phyloP scores from a whole-genome alignment of 495 filamentous ascomycete species.

The Achaetomiella virescens region DNA sequence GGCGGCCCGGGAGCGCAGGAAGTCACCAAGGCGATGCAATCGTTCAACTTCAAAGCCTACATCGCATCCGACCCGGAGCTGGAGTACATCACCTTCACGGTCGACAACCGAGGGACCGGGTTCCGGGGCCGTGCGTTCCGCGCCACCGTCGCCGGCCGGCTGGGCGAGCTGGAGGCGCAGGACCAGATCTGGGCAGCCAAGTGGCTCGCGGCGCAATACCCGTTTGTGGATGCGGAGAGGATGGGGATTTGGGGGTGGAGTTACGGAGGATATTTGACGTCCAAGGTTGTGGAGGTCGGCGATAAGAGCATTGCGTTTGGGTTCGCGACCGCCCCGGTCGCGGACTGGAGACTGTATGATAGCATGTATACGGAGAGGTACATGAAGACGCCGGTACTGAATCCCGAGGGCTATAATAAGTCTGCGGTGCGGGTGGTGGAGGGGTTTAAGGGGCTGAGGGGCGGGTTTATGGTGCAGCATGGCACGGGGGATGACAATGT shows the following conservation, averaged over 20 bases:
- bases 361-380: constrained; percentile 59
- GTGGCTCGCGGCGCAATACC: constrained; percentile 33
- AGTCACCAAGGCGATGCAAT: constrained; percentile 40
- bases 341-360: constrained; percentile 59
- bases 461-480: constrained; percentile 49
- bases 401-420: constrained; percentile 43
- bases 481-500: constrained; percentile 57
- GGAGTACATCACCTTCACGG: constrained; percentile 48
- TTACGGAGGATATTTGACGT: constrained; percentile 52
- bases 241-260: constrained; percentile 57
- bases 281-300: constrained; percentile 49
- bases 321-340: constrained; percentile 49
- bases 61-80: constrained; percentile 53
- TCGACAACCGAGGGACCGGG: constrained; percentile 54
- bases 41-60: constrained; percentile 45
- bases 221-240: constrained; percentile 43
- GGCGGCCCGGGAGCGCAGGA: constrained; percentile 50
- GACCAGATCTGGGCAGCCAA: constrained; percentile 54
- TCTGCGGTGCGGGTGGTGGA: constrained; percentile 38
- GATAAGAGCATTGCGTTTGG: constrained; percentile 48
- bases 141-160: constrained; percentile 37
- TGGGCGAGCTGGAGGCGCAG: constrained; percentile 48
- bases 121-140: constrained; percentile 49
- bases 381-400: constrained; percentile 50
- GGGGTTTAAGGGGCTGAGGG: constrained; percentile 48